Evolutionary conservation across 352 stramenopile species (phyloP).

Genomic region (Phytophthora podocarpi): DNA sequence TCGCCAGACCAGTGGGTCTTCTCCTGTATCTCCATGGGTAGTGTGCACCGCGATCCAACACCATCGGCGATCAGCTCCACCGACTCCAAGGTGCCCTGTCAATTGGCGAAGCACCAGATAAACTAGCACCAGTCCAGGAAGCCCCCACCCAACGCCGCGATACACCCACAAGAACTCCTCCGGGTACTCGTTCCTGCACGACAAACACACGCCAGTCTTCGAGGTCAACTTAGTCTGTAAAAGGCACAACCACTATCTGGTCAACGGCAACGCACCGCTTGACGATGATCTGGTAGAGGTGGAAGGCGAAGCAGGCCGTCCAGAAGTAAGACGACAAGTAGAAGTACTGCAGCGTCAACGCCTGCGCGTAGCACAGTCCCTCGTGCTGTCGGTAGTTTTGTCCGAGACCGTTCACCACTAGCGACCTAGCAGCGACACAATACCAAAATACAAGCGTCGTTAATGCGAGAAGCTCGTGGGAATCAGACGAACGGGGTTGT

Average conservation of each 20-base stretch:
- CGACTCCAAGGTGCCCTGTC: slow-evolving; percentile 71
- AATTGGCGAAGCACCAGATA: slow-evolving; percentile 73
- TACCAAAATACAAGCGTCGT: not conserved
- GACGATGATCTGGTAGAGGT: slow-evolving; percentile 89
- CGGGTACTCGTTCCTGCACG: slow-evolving; percentile 69
- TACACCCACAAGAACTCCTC: slow-evolving; percentile 69
- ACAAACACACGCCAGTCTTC: not conserved
- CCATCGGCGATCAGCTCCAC: slow-evolving; percentile 69
- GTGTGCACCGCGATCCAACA: slow-evolving; percentile 75
- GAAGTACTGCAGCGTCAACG: slow-evolving; percentile 78
- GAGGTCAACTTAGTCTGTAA: not conserved
- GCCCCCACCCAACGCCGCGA: slow-evolving; percentile 64
- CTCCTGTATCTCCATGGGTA: slow-evolving; percentile 21
- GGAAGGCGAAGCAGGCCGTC: slow-evolving; percentile 86
- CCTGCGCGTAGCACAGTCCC: slow-evolving; percentile 69
- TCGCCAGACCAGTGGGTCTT: slow-evolving; percentile 45
- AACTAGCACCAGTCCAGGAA: slow-evolving; percentile 57
- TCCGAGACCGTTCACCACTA: slow-evolving; percentile 57
- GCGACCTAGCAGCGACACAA: slow-evolving; percentile 40
- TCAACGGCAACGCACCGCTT: slow-evolving; percentile 41
- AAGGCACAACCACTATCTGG: not conserved
- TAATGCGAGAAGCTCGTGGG: not conserved
- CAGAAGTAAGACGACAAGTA: slow-evolving; percentile 85
- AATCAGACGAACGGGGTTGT: not conserved
- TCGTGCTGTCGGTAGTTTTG: slow-evolving; percentile 53